Percentiles rank a stretch among this genome's conserved stretches.
Evolutionary conservation across 179 eudicot genomes (phyloP).

Genomic region (Spinacia oleracea): DNA sequence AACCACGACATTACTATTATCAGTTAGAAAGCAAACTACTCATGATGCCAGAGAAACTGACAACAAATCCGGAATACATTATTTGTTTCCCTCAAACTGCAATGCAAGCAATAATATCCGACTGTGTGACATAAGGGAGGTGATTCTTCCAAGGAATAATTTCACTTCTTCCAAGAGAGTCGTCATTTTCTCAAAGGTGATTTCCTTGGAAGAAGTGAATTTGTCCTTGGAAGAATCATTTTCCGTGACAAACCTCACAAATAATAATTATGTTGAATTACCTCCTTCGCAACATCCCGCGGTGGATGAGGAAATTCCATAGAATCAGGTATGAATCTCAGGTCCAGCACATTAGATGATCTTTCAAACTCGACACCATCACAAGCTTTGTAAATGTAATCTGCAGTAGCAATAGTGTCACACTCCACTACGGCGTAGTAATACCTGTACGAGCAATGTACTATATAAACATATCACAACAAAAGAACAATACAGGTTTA

Average conservation of each 20-base stretch:
- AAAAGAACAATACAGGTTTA: constrained; percentile 1
- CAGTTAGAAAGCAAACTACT: not conserved
- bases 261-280: constrained; percentile 26
- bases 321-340: constrained; percentile 90
- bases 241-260: not conserved
- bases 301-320: constrained; percentile 84
- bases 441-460: constrained; percentile 49
- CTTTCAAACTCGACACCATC: constrained; percentile 91
- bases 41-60: not conserved
- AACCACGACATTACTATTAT: not conserved
- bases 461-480: constrained; percentile 3
- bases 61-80: not conserved
- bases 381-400: constrained; percentile 75
- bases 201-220: too few relatives aligned
- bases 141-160: too few relatives aligned
- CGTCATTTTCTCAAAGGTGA: too few relatives aligned
- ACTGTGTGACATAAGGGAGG: too few relatives aligned
- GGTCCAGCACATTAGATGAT: constrained; percentile 81
- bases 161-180: too few relatives aligned
- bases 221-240: too few relatives aligned
- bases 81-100: not conserved
- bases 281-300: constrained; percentile 90
- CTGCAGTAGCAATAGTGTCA: constrained; percentile 86
- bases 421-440: constrained; percentile 95
- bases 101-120: not conserved